Evolutionary conservation across 2,329 filamentous ascomycete species (phyloP).

Genomic region (Botryosphaeria agaves): DNA sequence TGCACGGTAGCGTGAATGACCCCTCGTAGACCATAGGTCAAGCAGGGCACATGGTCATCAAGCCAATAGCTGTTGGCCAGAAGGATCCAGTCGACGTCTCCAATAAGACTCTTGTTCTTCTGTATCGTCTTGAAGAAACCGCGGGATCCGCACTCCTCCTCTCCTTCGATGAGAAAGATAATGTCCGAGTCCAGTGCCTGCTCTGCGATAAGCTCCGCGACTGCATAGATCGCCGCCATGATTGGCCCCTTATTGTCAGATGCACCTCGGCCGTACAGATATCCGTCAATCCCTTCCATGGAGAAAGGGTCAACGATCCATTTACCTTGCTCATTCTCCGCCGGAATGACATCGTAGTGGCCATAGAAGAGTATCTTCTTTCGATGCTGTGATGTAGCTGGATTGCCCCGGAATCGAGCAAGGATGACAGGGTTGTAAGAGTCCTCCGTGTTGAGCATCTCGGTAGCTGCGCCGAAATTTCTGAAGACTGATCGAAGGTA

Average conservation of each 20-base stretch:
- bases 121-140: constrained; percentile 76
- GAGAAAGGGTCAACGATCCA: constrained; percentile 83
- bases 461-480: constrained; percentile 73
- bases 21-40: constrained; percentile 86
- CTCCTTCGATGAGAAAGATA: constrained; percentile 87
- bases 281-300: constrained; percentile 79
- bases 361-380: constrained; percentile 94
- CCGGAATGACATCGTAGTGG: constrained; percentile 92
- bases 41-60: constrained; percentile 83
- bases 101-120: constrained; percentile 68
- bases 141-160: constrained; percentile 86
- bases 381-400: constrained; percentile 42
- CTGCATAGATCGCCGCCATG: constrained; percentile 83
- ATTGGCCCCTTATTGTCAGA: constrained; percentile 97
- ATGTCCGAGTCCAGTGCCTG: constrained; percentile 75
- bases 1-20: constrained; percentile 87
- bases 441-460: constrained; percentile 71
- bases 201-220: constrained; percentile 73
- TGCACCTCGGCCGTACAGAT: constrained; percentile 87
- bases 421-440: constrained; percentile 81
- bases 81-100: constrained; percentile 82
- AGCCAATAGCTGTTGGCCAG: constrained; percentile 98
- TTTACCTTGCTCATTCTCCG: constrained; percentile 63
- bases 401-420: constrained; percentile 70
- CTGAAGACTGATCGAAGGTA: constrained; percentile 85